Evolutionary conservation across 768 basidiomycete species (phyloP).

Genomic region (Tremella yokohamensis): DNA sequence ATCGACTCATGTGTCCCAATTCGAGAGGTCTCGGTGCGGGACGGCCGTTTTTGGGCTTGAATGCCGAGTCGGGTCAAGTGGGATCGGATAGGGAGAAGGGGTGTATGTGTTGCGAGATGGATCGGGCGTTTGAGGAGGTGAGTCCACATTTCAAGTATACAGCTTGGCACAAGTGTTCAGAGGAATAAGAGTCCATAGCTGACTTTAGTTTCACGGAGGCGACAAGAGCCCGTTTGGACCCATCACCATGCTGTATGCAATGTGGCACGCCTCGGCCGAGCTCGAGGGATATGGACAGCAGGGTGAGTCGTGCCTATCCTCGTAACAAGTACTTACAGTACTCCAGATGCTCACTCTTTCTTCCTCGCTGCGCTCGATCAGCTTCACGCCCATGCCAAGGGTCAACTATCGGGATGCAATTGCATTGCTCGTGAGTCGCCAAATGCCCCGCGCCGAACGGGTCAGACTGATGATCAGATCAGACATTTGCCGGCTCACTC

Average conservation of each 20-base stretch:
- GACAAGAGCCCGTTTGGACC: constrained; percentile 71
- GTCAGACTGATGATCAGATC: constrained; percentile 52
- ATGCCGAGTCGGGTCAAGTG: constrained; percentile 48
- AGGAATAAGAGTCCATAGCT: neutral
- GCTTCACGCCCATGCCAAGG: constrained; percentile 76
- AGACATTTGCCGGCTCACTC: constrained; percentile 78
- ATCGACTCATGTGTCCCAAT: constrained; percentile 52
- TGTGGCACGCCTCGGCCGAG: constrained; percentile 74
- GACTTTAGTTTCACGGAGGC: constrained; percentile 54
- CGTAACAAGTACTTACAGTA: neutral
- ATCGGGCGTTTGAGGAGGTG: constrained; percentile 57
- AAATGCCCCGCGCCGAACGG: neutral
- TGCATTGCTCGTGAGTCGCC: constrained; percentile 67
- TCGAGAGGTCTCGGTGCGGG: constrained; percentile 26
- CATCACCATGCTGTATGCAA: constrained; percentile 72
- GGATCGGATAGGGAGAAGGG: constrained; percentile 38
- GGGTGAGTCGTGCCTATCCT: constrained; percentile 60
- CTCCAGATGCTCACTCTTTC: constrained; percentile 50
- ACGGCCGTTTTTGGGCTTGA: constrained; percentile 48
- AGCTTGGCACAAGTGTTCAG: neutral
- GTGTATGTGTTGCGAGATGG: constrained; percentile 92
- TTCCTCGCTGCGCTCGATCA: constrained; percentile 66
- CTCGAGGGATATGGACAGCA: constrained; percentile 90
- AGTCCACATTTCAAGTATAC: constrained; percentile 18
- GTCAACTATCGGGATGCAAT: constrained; percentile 73